Base-by-base conservation (phyloP, 2,329 filamentous ascomycete genomes). In the Exophiala bonariae region DNA sequence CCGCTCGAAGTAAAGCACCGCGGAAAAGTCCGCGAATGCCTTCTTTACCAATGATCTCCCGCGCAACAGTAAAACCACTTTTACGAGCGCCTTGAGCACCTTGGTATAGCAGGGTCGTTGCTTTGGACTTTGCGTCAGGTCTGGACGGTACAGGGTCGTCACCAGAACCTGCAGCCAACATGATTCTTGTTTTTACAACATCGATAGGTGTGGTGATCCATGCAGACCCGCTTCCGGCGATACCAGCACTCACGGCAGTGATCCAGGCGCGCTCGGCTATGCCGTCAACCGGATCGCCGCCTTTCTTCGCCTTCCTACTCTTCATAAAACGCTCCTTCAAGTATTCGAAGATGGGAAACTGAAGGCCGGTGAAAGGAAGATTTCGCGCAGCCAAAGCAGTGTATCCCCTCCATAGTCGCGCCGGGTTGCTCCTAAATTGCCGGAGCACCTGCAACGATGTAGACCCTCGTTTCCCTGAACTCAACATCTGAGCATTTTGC, bases 401-500 rank as follows among this genome's bases (percentile, higher is more conserved):
- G 63, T 96, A 96, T 1, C 91, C 91, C 59, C 70, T 79, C 82
- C 67, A 85, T 56, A 71, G 71, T 49, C 67, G 81, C 57, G 69
- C 78, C 58, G 67, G 83, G 59, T 69, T 74, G 2, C 78, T 75
- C 50, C 67, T 71, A 62, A 87, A 85, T 19, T 73, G 72, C 13
- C 67, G 64, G 8, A 86, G 64, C 0, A 82, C 82, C 63, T 80
- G 67, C 4, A 83, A 35, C 66, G 78, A 81, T 0, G 79, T 76
- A 44, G 74, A 53, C 11, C 18, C 45, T 36, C 9, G 62, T 49
- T 11, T 63, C 37, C 28, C 53, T 42, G 34, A 52, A 40, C 56
- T 36, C 1, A 93, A 74, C 79, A 96, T 90, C 66, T 96, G 90
- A 0, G 91, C 89, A 66, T 96, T 96, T 64, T 95, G 90, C 71